phyloP scores from a whole-genome alignment of 2,329 filamentous ascomycete genomes.

The Leptographium galeiforme region DNA sequence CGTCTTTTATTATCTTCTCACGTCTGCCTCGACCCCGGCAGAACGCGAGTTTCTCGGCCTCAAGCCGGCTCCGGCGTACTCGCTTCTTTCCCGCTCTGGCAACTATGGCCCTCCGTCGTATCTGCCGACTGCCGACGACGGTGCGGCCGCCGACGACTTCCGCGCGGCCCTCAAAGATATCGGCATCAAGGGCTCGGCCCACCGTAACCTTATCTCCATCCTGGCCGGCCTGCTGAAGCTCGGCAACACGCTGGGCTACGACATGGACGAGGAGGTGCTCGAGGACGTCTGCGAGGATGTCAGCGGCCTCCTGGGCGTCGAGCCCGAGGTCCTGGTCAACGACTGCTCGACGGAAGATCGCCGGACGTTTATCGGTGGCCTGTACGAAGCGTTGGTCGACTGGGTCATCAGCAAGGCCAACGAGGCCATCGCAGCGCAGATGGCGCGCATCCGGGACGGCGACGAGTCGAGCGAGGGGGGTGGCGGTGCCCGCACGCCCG shows the following conservation, averaged over 20 bases:
- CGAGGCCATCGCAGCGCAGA: slow-evolving; percentile 63
- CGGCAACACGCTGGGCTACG: slow-evolving; percentile 77
- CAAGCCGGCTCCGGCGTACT: slow-evolving; percentile 62
- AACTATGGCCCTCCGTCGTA: slow-evolving; percentile 81
- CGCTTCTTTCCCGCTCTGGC: slow-evolving; percentile 65
- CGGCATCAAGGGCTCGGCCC: slow-evolving; percentile 76
- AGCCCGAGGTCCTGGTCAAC: slow-evolving; percentile 66
- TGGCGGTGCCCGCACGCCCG: slow-evolving; percentile 47
- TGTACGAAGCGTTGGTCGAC: slow-evolving; percentile 90
- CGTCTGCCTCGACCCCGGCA: slow-evolving; percentile 74
- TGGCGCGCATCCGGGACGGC: slow-evolving; percentile 51
- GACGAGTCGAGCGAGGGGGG: slow-evolving; percentile 53
- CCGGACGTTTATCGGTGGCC: slow-evolving; percentile 64
- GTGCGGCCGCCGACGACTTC: slow-evolving; percentile 86
- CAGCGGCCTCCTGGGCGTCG: slow-evolving; percentile 69
- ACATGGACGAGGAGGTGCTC: slow-evolving; percentile 70
- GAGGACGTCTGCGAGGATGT: slow-evolving; percentile 86
- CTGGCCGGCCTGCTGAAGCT: slow-evolving; percentile 81
- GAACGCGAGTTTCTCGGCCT: slow-evolving; percentile 82
- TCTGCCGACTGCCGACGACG: slow-evolving; percentile 83
- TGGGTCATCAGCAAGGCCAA: slow-evolving; percentile 90
- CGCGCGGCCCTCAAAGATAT: slow-evolving; percentile 75
- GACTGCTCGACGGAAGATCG: slow-evolving; percentile 79
- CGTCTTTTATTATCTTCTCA: slow-evolving; percentile 93
- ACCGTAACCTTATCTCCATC: slow-evolving; percentile 73